Evolutionary conservation across 176 grass and related monocot species (phyloP).

Genomic region (Hordeum marinum): DNA sequence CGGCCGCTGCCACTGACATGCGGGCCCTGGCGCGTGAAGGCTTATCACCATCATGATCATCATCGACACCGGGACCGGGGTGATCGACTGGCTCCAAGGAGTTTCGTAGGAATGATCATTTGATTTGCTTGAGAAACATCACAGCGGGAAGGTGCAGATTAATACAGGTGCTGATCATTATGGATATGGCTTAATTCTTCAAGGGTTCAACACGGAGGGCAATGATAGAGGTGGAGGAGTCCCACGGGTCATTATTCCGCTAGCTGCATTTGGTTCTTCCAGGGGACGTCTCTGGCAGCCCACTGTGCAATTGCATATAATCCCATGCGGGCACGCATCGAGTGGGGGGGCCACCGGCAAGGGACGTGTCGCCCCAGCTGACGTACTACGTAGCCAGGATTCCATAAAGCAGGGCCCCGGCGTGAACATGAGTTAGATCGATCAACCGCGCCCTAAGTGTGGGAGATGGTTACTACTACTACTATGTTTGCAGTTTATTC

Average conservation of each 20-base stretch:
- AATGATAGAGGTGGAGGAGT: conserved; percentile 7
- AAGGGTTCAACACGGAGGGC: not conserved
- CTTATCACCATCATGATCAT: not conserved
- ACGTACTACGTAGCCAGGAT: not conserved
- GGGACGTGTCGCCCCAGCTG: not conserved
- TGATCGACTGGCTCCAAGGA: not conserved
- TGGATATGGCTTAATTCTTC: not conserved
- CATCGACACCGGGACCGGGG: no score
- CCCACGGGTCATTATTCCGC: conserved; percentile 10
- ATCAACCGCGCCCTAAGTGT: no score
- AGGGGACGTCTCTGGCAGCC: not conserved
- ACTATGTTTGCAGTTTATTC: no score
- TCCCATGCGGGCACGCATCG: conserved; percentile 30
- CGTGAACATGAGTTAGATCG: not conserved
- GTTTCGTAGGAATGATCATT: not conserved
- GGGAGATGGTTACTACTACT: no score
- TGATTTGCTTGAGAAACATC: not conserved
- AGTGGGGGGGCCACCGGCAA: not conserved
- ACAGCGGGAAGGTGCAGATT: not conserved
- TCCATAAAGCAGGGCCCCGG: not conserved
- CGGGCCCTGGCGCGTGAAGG: not conserved
- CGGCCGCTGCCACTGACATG: no score
- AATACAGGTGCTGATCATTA: not conserved
- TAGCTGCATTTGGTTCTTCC: conserved; percentile 3
- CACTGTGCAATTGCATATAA: not conserved